Percentiles rank a stretch among this genome's conserved stretches.
Evolutionary conservation across 148 eudicot genomes (phyloP).

Genomic region (Suaeda aralocaspica): DNA sequence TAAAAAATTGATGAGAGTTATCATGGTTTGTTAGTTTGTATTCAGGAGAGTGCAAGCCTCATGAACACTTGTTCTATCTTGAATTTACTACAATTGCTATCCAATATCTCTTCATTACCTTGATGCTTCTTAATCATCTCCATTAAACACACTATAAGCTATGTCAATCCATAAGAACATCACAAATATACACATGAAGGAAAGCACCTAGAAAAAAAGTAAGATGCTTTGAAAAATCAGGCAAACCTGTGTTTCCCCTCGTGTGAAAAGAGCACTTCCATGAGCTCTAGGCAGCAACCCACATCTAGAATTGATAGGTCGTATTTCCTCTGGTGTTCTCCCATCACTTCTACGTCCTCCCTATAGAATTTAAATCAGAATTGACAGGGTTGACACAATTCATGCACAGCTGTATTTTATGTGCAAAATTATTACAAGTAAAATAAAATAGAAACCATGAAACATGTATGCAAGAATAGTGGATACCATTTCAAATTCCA

Average conservation of each 20-base stretch:
- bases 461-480: not conserved
- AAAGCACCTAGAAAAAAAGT: not conserved
- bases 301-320: slow-evolving; percentile 70
- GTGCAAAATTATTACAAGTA: not conserved
- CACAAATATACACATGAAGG: not conserved
- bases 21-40: no score
- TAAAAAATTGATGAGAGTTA: no score
- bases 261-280: slow-evolving; percentile 98
- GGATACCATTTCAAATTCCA: not conserved
- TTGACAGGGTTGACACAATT: not conserved
- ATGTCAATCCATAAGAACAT: no score
- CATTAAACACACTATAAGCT: no score
- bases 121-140: no score
- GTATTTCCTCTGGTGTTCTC: slow-evolving; percentile 71
- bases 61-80: no score
- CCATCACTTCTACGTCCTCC: slow-evolving; percentile 99
- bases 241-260: slow-evolving; percentile 99
- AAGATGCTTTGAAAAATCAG: slow-evolving; percentile 3
- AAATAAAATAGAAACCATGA: not conserved
- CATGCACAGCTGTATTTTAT: not conserved
- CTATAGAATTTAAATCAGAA: slow-evolving; percentile 31
- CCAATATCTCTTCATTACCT: no score
- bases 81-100: no score
- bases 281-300: slow-evolving; percentile 99
- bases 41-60: no score